Base-by-base conservation (phyloP, 352 stramenopile species). In the Sclerospora graminicola region DNA sequence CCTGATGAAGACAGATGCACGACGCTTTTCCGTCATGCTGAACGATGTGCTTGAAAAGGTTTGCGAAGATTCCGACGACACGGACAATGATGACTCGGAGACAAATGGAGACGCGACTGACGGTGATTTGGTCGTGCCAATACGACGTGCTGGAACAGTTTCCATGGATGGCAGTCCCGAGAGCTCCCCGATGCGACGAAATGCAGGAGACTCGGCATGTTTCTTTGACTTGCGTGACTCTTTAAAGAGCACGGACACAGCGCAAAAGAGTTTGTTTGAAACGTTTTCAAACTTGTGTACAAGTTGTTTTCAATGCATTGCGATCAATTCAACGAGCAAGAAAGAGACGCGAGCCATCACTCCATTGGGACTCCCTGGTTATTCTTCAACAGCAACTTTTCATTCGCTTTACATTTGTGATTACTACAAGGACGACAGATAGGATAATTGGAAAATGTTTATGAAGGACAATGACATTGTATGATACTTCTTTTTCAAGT, bases 361-460 rank as follows among this genome's bases (percentile, higher is more conserved):
- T 35, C 58, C 64, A 4, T 47, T 80, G 23, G 67, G 64, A 6
- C 52, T 80, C 8, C 64, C 64, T 8, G 67, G 67, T 2, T 80
- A 69, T 37, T 50, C 52, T 7, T 63, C 58, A 13, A 63, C 64
- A 15, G 62, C 67, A 8, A 51, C 57, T 38, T 69, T 63, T 39
- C 64, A 60, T 5, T 50, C 57, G 7, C 40, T 26, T 26, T 26
- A 83, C 40, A 62, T 48, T 10, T 78, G 62, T 45, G 63, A 83
- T 20, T 80, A 72, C 47, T 83, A 79, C 43, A 45, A 64, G 20
- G 66, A 77, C 37, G 68, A 77, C 21, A 48, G 67, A 0, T 80
- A 72, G 30, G 49, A 49, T 8, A 40, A 44, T 9, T 20, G 3
- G 4, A 26, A 26, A 7, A 26, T 6, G 21, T 26, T 26, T 7